phyloP scores from a whole-genome alignment of 2,329 filamentous ascomycete species.

The Orbilia ellipsospora region DNA sequence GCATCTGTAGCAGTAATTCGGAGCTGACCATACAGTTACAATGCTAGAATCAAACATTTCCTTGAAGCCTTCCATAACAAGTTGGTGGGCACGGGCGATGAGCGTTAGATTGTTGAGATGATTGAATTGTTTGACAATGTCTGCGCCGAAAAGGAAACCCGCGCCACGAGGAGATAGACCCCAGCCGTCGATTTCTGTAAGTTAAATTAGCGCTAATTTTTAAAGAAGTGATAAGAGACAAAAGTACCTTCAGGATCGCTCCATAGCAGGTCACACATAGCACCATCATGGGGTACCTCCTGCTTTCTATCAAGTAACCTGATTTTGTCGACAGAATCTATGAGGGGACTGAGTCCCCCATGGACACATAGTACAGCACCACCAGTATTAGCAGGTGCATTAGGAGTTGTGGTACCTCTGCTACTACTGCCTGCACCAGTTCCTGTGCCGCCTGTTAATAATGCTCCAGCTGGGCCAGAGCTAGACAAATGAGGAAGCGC shows the following conservation, averaged over 20 bases:
- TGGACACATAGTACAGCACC: slow-evolving; percentile 90
- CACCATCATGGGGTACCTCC: slow-evolving; percentile 96
- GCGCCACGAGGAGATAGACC: slow-evolving; percentile 92
- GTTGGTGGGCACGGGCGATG: slow-evolving; percentile 92
- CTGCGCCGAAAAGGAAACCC: slow-evolving; percentile 92
- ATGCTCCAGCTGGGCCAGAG: slow-evolving; percentile 57
- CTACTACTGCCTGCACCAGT: slow-evolving; percentile 62
- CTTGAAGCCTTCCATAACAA: slow-evolving; percentile 99
- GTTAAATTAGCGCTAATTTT: slow-evolving; percentile 15
- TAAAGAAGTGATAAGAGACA: neutral
- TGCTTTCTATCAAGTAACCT: slow-evolving; percentile 94
- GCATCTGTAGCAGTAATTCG: slow-evolving; percentile 96
- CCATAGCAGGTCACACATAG: slow-evolving; percentile 99
- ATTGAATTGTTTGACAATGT: slow-evolving; percentile 97
- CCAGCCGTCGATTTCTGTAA: slow-evolving; percentile 89
- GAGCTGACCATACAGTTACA: slow-evolving; percentile 98
- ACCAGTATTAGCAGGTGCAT: slow-evolving; percentile 67
- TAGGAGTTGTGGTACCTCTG: slow-evolving; percentile 29
- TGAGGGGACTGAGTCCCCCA: slow-evolving; percentile 87
- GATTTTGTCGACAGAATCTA: slow-evolving; percentile 96
- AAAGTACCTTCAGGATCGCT: slow-evolving; percentile 79
- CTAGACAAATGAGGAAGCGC: slow-evolving; percentile 54
- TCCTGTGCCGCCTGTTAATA: slow-evolving; percentile 69
- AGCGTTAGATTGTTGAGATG: slow-evolving; percentile 90
- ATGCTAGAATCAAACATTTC: slow-evolving; percentile 98